Percentiles rank a stretch among this genome's conserved stretches.
phyloP scores from a whole-genome alignment of 345 rosid species.

The Eucalyptus victrix region DNA sequence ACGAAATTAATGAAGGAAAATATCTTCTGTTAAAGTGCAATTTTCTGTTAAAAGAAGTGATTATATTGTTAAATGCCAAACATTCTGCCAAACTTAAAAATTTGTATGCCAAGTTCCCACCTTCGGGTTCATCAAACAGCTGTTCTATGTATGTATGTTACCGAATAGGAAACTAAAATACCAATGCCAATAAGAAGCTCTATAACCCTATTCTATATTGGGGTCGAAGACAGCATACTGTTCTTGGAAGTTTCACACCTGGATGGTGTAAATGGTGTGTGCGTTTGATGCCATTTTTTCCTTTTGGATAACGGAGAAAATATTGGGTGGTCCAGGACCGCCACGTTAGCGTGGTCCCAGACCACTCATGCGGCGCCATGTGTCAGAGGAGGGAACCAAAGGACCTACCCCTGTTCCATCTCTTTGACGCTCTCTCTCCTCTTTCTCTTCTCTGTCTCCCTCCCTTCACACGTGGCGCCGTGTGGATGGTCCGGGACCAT shows the following conservation, averaged over 20 bases:
- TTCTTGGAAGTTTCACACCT: background rate
- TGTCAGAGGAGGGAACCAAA: no score
- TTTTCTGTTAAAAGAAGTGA: background rate
- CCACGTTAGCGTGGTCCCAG: no score
- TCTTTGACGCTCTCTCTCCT: no score
- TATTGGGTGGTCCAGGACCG: no score
- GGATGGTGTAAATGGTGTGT: background rate
- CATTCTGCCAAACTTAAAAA: background rate
- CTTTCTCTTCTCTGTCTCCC: no score
- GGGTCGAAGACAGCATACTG: background rate
- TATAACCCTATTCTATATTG: background rate
- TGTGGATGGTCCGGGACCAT: no score
- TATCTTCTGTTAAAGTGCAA: background rate
- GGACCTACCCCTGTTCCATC: no score
- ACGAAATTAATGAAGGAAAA: background rate
- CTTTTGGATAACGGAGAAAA: background rate
- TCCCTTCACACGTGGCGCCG: no score
- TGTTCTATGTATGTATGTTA: background rate
- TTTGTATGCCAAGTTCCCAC: background rate
- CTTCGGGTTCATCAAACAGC: background rate
- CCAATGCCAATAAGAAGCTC: background rate
- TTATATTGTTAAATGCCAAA: background rate
- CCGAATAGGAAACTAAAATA: background rate
- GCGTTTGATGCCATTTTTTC: background rate
- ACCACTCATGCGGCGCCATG: no score